Evolutionary conservation across 148 eudicot genomes (phyloP).

Genomic region (Fagopyrum esculentum): DNA sequence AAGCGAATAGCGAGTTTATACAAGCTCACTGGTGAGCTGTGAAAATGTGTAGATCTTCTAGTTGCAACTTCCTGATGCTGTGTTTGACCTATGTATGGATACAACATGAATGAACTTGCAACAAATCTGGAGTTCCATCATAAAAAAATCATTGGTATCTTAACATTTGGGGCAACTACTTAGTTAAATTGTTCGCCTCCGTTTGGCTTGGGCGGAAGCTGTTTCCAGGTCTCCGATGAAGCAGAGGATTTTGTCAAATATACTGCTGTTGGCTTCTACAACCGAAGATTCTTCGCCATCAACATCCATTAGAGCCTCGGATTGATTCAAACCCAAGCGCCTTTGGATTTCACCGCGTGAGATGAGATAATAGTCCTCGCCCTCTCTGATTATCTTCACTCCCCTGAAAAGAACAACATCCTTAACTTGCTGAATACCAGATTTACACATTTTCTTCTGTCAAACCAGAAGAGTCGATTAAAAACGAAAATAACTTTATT

Average conservation of each 20-base stretch:
- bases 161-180: neutral
- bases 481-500: too few species aligned
- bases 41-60: neutral
- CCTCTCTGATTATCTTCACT: conserved; percentile 70
- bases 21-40: too few species aligned
- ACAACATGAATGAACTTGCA: neutral
- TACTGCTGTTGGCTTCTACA: conserved; percentile 29
- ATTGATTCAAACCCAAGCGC: conserved; percentile 52
- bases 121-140: neutral
- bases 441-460: neutral
- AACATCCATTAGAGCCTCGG: conserved; percentile 10
- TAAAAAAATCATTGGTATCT: neutral
- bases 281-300: conserved; percentile 16
- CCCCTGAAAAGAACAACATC: conserved; percentile 35
- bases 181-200: conserved; percentile 22
- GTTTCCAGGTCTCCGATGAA: conserved; percentile 77
- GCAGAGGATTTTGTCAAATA: conserved; percentile 68
- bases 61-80: neutral
- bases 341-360: conserved; percentile 65
- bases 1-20: too few species aligned
- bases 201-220: conserved; percentile 56
- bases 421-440: neutral
- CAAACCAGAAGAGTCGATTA: neutral
- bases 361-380: conserved; percentile 55
- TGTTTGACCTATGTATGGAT: neutral